These are phyloP conservation scores for Globisporangium carolinianum DNA, from an alignment of 352 stramenopile genomes.

Conservation along the genomic window DNA sequence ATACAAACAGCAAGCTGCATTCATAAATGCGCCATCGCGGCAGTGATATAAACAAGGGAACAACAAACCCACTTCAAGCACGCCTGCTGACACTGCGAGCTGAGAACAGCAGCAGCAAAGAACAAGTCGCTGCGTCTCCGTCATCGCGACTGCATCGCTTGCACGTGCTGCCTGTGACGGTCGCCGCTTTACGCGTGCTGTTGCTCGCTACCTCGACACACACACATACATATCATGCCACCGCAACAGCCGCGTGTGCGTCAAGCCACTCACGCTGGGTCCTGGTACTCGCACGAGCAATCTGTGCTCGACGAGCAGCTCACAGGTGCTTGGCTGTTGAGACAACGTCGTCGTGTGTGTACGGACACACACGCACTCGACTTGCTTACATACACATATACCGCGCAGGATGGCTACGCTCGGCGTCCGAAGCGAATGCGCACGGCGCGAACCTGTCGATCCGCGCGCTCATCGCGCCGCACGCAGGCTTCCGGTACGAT, in stretches of 20 bases:
- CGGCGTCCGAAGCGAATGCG: slow-evolving; percentile 27
- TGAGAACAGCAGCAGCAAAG: no score
- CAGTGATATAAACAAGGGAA: no score
- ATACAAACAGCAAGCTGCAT: no score
- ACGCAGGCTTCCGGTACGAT: slow-evolving; percentile 75
- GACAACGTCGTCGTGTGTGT: background rate
- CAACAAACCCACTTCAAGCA: no score
- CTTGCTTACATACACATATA: slow-evolving; percentile 5
- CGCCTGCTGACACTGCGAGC: no score
- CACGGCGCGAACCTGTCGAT: slow-evolving; percentile 34
- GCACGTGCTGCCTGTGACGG: no score
- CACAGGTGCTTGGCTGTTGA: slow-evolving; percentile 17
- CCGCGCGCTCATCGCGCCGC: slow-evolving; percentile 80
- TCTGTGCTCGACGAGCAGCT: slow-evolving; percentile 56
- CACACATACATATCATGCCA: background rate
- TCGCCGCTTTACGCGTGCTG: no score
- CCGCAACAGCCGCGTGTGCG: slow-evolving; percentile 30
- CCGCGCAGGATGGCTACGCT: slow-evolving; percentile 40
- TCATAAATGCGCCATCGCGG: no score
- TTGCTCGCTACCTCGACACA: no score
- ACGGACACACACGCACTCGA: background rate
- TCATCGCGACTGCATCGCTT: no score
- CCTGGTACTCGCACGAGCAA: slow-evolving; percentile 76
- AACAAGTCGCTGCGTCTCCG: no score
- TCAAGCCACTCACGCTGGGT: slow-evolving; percentile 69